Evolutionary conservation across 129 eudicot genomes (phyloP).

Genomic region (Sambucus nigra): DNA sequence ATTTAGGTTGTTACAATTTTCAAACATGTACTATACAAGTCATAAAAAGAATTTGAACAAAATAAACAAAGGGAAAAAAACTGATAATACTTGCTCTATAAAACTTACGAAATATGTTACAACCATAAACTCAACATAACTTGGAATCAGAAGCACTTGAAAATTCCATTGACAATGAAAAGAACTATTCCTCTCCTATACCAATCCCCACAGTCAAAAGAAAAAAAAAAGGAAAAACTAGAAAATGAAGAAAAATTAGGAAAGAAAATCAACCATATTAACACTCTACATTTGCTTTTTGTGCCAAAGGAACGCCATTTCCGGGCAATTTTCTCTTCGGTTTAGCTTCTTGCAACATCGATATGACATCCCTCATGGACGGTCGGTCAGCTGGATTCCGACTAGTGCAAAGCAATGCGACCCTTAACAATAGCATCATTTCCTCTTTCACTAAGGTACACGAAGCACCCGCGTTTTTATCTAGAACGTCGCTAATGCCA

Average conservation of each 20-base stretch:
- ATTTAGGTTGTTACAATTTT: too few species aligned
- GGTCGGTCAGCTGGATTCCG: slow-evolving; percentile 90
- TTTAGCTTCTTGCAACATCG: slow-evolving; percentile 92
- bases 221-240: background rate
- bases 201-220: slow-evolving; percentile 29
- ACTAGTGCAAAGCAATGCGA: slow-evolving; percentile 84
- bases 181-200: slow-evolving; percentile 26
- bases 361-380: slow-evolving; percentile 92
- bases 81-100: background rate
- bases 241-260: background rate
- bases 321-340: slow-evolving; percentile 70
- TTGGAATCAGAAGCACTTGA: background rate
- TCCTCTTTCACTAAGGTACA: slow-evolving; percentile 83
- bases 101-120: background rate
- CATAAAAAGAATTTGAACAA: too few species aligned
- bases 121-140: background rate
- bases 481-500: slow-evolving; percentile 57
- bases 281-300: slow-evolving; percentile 35
- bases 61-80: background rate
- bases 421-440: slow-evolving; percentile 69
- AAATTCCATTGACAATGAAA: slow-evolving; percentile 11
- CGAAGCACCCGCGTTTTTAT: slow-evolving; percentile 75
- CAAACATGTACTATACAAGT: too few species aligned
- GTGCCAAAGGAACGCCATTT: slow-evolving; percentile 16
- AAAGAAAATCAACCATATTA: slow-evolving; percentile 34